Percentiles rank a stretch among this genome's conserved stretches.
Evolutionary conservation across 176 grass and related monocot genomes (phyloP).

Genomic region (Phoenix roebelenii): DNA sequence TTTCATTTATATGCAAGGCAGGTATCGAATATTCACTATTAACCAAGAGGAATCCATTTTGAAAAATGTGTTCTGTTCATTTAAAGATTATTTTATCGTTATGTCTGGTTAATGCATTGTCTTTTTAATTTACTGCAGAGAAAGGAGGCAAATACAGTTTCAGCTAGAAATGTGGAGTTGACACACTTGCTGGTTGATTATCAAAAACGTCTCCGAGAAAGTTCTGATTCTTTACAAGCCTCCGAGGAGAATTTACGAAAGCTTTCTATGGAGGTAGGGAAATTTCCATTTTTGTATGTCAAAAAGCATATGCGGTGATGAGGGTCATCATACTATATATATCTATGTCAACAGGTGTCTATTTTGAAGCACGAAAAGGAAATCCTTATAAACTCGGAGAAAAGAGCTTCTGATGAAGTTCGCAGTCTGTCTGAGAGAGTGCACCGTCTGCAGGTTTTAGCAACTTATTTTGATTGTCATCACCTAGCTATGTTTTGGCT

Average conservation of each 20-base stretch:
- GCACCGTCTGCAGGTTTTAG: conserved; percentile 69
- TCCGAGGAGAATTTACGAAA: conserved; percentile 70
- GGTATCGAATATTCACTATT: no score
- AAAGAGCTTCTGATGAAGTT: conserved; percentile 64
- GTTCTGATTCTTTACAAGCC: conserved; percentile 57
- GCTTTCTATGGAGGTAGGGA: conserved; percentile 66
- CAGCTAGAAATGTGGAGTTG: conserved; percentile 77
- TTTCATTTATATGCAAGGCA: no score
- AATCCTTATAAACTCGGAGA: conserved; percentile 62
- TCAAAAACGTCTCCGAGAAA: conserved; percentile 68
- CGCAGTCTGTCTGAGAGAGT: conserved; percentile 55
- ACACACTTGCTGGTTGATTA: conserved; percentile 79
- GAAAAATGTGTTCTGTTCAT: no score
- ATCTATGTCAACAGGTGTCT: conserved; percentile 38
- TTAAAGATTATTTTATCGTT: no score
- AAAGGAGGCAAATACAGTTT: conserved; percentile 78
- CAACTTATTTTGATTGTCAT: no score
- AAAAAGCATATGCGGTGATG: no score
- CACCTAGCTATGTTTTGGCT: no score
- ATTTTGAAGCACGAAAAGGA: conserved; percentile 79
- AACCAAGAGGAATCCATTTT: no score
- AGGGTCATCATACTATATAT: no score
- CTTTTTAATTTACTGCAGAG: conserved; percentile 35
- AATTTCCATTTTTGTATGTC: background rate
- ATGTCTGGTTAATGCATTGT: background rate